These are phyloP conservation scores for Corylus heterophylla DNA, from an alignment of 306 rosid genomes.

Conservation along the genomic window DNA sequence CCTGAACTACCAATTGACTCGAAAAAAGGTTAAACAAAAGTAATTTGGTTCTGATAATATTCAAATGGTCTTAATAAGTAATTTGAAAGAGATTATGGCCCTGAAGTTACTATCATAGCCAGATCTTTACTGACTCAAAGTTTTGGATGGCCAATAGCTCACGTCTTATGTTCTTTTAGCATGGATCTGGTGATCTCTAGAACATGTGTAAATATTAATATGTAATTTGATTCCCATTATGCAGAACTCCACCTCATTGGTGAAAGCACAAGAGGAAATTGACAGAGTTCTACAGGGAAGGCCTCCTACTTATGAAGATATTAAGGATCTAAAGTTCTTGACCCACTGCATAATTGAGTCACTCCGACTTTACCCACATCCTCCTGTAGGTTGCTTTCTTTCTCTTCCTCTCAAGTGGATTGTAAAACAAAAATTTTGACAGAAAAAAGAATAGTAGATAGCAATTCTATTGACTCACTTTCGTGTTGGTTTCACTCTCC, in stretches of 20 bases:
- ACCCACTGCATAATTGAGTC: constrained; percentile 84
- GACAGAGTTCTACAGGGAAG: constrained; percentile 81
- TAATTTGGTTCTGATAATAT: constrained; percentile 7
- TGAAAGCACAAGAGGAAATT: constrained; percentile 82
- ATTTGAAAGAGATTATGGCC: not conserved
- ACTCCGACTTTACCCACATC: constrained; percentile 88
- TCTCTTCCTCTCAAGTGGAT: not conserved
- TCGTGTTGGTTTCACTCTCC: constrained; percentile 19
- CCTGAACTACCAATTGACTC: constrained; percentile 8
- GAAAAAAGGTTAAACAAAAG: constrained; percentile 8
- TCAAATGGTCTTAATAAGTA: constrained; percentile 4
- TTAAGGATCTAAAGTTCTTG: constrained; percentile 77
- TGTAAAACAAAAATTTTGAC: not conserved
- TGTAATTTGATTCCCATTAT: not conserved
- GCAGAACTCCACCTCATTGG: constrained; percentile 61
- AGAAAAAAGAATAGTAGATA: not conserved
- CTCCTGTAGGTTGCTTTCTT: constrained; percentile 65
- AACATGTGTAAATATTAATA: not conserved
- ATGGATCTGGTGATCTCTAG: constrained; percentile 1
- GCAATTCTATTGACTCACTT: not conserved
- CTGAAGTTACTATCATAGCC: not conserved
- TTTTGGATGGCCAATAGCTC: constrained; percentile 9
- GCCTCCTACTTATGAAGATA: constrained; percentile 74
- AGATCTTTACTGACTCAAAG: constrained; percentile 13
- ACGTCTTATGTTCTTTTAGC: not conserved